Base-by-base conservation (phyloP, 1,139 yeast genomes). In the Pichia cactophila region DNA sequence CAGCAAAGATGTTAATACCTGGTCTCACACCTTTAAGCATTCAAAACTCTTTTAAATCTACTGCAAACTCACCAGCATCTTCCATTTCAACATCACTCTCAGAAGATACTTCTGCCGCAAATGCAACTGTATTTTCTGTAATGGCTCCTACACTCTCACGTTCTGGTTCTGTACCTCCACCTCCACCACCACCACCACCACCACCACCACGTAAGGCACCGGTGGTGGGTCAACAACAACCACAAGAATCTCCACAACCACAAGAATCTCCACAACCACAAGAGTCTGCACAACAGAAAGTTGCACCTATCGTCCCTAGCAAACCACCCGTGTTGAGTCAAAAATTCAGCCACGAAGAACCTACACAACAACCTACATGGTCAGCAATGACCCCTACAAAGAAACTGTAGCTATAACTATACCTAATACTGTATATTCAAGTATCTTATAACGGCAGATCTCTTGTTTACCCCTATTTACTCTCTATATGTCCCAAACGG, bases 61-160 rank as follows among this genome's bases (percentile, higher is more conserved):
- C 5, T 14, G 14, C 38, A 6, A 35, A 16, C 7, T 35, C 38
- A 8, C 38, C 38, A 35, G 31, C 39, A 26, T 28, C 47, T 3
- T 36, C 57, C 26, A 42, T 52, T 14, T 26, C 55, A 2, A 37
- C 54, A 4, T 26, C 61, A 33, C 8, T 38, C 10, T 38, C 41
- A n/a, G 41, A 20, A 7, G 41, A 12, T 9, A 28, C 26, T 9
- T 23, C 41, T 9, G 3, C 41, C 4, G 26, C 39, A 36, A 40
- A 40, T n/a, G 33, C n/a, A 7, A 17, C 35, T 11, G 35, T 31
- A 3, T 49, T 38, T 8, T 31, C 51, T 16, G 64, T 58, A n/a
- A 60, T 61, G 67, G 58, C 53, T 39, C 68, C 64, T 50, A 67
- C 65, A 1, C 51, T 59, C 20, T 61, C 66, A 10, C 51, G 62